Conservation (phyloP, 148 eudicot species). For the Hydrangea macrophylla region DNA sequence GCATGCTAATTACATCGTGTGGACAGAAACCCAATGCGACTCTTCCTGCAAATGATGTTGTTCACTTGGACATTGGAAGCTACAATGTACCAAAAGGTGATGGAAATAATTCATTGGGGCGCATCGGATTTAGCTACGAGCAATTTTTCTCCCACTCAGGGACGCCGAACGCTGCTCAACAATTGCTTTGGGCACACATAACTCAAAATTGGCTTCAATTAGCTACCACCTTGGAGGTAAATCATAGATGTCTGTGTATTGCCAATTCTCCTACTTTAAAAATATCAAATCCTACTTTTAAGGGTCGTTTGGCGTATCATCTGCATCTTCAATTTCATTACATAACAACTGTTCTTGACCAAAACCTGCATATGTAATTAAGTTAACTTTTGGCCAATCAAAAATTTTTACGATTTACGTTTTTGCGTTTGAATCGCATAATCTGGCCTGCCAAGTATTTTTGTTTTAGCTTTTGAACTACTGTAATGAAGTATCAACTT, state of each 20-base stretch:
- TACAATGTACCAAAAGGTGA: constrained; percentile 18
- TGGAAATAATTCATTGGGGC: constrained; percentile 15
- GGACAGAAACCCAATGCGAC: constrained; percentile 20
- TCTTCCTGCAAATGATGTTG: constrained; percentile 9
- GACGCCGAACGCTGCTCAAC: constrained; percentile 13
- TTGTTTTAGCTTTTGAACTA: too few relatives aligned
- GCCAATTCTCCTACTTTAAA: too few relatives aligned
- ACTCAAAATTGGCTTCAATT: constrained; percentile 15
- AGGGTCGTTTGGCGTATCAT: too few relatives aligned
- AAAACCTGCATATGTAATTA: too few relatives aligned
- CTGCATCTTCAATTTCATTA: too few relatives aligned
- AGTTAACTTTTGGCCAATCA: too few relatives aligned
- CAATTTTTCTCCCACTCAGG: constrained; percentile 16
- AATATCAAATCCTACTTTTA: too few relatives aligned
- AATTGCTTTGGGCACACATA: constrained; percentile 12
- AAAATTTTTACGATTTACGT: too few relatives aligned
- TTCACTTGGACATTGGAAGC: constrained; percentile 14
- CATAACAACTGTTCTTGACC: too few relatives aligned
- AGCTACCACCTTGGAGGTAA: constrained; percentile 19
- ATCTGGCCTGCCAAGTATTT: too few relatives aligned
- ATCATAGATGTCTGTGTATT: neutral
- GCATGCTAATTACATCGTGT: neutral
- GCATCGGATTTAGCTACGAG: constrained; percentile 14
- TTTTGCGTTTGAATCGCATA: too few relatives aligned
- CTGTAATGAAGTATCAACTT: too few relatives aligned